phyloP scores from a whole-genome alignment of 805 yeast species.

The Suhomyces tanzawaensis region DNA sequence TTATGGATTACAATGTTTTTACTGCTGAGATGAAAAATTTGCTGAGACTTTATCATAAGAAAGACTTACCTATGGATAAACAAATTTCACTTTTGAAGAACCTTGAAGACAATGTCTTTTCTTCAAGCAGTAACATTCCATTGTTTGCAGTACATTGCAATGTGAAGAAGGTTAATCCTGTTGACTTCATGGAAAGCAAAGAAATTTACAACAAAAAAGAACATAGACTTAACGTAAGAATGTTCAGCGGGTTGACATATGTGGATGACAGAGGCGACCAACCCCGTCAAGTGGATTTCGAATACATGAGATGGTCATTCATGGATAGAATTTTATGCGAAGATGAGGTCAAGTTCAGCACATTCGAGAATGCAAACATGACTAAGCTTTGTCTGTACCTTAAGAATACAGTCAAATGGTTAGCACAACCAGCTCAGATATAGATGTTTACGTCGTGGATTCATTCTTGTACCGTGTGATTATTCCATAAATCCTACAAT shows the following conservation, averaged over 20 bases:
- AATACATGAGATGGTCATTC: slow-evolving; percentile 4
- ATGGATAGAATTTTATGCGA: slow-evolving; percentile 3
- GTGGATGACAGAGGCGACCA: neutral
- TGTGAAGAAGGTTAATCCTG: slow-evolving; percentile 2
- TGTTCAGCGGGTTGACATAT: slow-evolving; percentile 2
- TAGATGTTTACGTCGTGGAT: no score
- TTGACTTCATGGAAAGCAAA: slow-evolving; percentile 1
- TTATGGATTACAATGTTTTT: slow-evolving; percentile 16
- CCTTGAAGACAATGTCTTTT: neutral
- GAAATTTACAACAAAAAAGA: slow-evolving; percentile 1
- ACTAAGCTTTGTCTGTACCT: neutral
- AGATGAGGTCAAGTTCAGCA: neutral
- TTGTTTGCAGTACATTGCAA: slow-evolving; percentile 5
- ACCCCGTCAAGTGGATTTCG: slow-evolving; percentile 4
- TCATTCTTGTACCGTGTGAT: no score
- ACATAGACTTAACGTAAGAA: slow-evolving; percentile 3
- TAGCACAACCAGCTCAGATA: neutral
- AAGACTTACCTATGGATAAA: neutral
- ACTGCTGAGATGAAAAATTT: slow-evolving; percentile 2
- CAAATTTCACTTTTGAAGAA: slow-evolving; percentile 1
- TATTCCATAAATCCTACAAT: no score
- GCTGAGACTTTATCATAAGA: slow-evolving; percentile 1
- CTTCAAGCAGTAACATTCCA: neutral
- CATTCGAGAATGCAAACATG: slow-evolving; percentile 2
- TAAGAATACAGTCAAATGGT: slow-evolving; percentile 5